phyloP scores from a whole-genome alignment of 1,284 basidiomycete species.

The Mycena sp. region DNA sequence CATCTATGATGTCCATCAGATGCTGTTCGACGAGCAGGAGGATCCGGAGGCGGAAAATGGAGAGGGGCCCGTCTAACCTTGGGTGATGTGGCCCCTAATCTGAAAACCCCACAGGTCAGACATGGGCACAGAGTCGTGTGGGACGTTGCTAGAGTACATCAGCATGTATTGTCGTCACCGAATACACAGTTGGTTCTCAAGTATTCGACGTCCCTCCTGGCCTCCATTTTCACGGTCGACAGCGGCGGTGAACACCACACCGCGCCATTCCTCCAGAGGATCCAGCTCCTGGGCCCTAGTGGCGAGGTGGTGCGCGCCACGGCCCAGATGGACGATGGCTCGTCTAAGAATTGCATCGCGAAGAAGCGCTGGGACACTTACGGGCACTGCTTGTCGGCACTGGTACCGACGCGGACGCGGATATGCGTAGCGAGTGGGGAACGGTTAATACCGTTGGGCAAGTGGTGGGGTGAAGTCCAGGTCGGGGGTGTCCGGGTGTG shows the following conservation, averaged over 20 bases:
- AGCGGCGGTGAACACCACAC: too few species aligned
- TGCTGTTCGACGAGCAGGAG: background rate
- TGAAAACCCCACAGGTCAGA: background rate
- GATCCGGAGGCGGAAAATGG: conserved; percentile 1
- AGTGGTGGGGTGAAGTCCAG: too few species aligned
- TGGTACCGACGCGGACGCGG: background rate
- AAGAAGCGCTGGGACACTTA: background rate
- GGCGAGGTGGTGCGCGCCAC: too few species aligned
- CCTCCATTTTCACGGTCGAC: too few species aligned
- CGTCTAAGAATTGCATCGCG: too few species aligned
- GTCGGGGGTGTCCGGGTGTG: background rate
- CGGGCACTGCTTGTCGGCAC: background rate
- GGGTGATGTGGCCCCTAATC: background rate
- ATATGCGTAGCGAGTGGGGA: conserved; percentile 3
- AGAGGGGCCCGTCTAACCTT: conserved; percentile 1
- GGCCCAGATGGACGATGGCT: too few species aligned
- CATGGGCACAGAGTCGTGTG: background rate
- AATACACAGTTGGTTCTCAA: background rate
- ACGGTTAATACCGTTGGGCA: background rate
- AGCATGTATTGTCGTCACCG: background rate
- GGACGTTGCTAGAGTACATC: background rate
- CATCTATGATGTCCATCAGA: background rate
- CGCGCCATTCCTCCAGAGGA: too few species aligned
- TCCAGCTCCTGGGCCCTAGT: too few species aligned
- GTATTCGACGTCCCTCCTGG: background rate